Base-by-base conservation (phyloP, 768 basidiomycete genomes). In the Zangia roseola region DNA sequence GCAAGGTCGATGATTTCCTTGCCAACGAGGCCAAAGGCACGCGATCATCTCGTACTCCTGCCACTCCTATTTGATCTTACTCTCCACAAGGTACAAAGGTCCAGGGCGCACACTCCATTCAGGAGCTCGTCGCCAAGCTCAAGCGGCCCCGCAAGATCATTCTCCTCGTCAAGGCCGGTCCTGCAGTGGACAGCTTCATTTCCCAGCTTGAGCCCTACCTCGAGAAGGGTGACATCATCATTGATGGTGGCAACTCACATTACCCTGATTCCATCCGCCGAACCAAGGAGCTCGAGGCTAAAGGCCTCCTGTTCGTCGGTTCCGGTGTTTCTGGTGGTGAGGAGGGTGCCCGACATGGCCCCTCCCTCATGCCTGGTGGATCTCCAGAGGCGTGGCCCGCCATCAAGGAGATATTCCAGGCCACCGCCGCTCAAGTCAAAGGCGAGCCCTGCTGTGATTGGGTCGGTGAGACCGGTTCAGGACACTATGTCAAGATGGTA, bases 401-500 rank as follows among this genome's bases (percentile, higher is more conserved):
- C 58, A 97, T 99, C 75, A 94, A 97, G 79, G 82, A 91, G 54
- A 98, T 99, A 64, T 99, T 99, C 87, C 97, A 99, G 75, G 91
- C 91, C 71, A 88, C 95, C 43, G 84, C 97, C 55, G 97, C 97
- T 50, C 93, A 98, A 69, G 91, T 88, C 54, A 78, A 91, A 46
- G 93, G 93, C 54, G 91, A 91, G 60, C 97, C 97, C 26, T 99
- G 97, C 79, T 97, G 95, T 69, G 97, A 99, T 75, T 99, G 97
- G 97, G 95, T 99, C 61, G 97, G 97, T 39, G 90, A 94, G 72
- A 87, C 85, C 53, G 97, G 94, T 51, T 78, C 91, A 40, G 94
- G 93, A 25, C 95, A 98, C 78, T 99, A 98, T 71, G 95, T 99
- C 72, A 99, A 99, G 80, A 98, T 99, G 95, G 95, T 99, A 54